Evolutionary conservation across 2,329 filamentous ascomycete genomes (phyloP), one percentile per base, ranked within the genome.

Genomic region (Botrytis fabae): DNA sequence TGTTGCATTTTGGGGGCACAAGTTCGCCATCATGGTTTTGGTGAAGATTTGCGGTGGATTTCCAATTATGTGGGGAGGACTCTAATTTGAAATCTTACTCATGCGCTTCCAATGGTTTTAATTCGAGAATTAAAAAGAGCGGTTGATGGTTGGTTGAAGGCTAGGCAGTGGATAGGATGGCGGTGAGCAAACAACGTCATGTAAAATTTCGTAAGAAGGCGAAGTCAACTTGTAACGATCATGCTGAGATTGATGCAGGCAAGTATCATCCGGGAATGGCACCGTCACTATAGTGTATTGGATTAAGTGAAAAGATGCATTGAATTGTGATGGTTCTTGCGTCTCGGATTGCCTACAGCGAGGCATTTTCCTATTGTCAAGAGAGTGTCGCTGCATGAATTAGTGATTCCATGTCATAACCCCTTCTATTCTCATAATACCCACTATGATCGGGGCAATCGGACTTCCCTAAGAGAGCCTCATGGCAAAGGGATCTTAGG

Each of bases 301-400:
- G 28, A 20, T 42, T 25, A n/a, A 42, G 18, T 25, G 48, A 57
- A 32, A 48, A 42, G n/a, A 69, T 57, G 48, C 48, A 38, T 42
- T 57, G 35, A 20, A 57, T 69, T 69, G 65, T 59, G 38, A 69
- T 42, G 1, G 25, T 42, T n/a, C 16, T 25, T 22, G 35, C 51
- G 7, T 69, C 51, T 32, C 18, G 18, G 38, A 20, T 69, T 57
- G 65, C 65, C 54, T 38, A 69, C n/a, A 32, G 28, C 14, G 48
- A 69, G 65, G 38, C n/a, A 32, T 57, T 32, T 20, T 25, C 12
- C 54, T 57, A 7, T 44, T 57, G 25, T 25, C 48, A 42, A 42
- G 65, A 42, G 35, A 69, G 20, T 59, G 20, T 57, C 40, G 38
- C 48, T 69, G 38, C 48, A 69, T 44, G 48, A 44, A 69, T 57